Percentiles rank a stretch among this genome's conserved stretches.
These are phyloP conservation scores for Areca catechu DNA, from an alignment of 176 grass and related monocot species.

Conservation along the genomic window DNA sequence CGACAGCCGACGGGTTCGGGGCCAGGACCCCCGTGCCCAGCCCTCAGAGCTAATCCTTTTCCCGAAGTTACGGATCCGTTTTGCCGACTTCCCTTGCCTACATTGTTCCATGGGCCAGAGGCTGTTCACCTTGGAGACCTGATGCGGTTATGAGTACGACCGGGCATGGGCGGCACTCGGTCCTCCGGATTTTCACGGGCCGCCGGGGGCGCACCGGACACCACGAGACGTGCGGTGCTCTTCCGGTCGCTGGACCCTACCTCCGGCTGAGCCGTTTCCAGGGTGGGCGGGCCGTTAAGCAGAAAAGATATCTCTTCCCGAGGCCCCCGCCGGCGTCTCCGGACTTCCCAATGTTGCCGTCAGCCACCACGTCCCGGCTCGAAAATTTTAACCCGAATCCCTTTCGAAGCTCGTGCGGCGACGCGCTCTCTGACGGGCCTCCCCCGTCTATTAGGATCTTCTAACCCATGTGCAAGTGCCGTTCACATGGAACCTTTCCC, in stretches of 20 bases:
- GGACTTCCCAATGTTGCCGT: conserved; percentile 38
- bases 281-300: conserved; percentile 34
- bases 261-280: conserved; percentile 41
- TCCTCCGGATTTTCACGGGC: conserved; percentile 56
- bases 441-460: conserved; percentile 17
- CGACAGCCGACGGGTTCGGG: neutral
- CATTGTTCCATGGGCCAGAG: conserved; percentile 75
- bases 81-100: conserved; percentile 87
- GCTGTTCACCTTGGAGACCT: conserved; percentile 66
- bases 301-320: conserved; percentile 50
- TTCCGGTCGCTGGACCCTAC: conserved; percentile 49
- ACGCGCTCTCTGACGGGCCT: conserved; percentile 24
- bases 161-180: conserved; percentile 27
- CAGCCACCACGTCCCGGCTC: conserved; percentile 29
- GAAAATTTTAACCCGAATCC: neutral
- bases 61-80: conserved; percentile 61
- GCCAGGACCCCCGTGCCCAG: conserved; percentile 50
- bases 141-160: conserved; percentile 23
- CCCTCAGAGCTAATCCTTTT: conserved; percentile 75
- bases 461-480: conserved; percentile 34
- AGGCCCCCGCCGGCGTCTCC: conserved; percentile 33
- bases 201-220: conserved; percentile 54
- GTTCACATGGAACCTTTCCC: conserved; percentile 38
- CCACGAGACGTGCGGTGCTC: conserved; percentile 53
- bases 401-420: conserved; percentile 11